Percentiles rank a stretch among this genome's conserved stretches.
Evolutionary conservation across 2,329 filamentous ascomycete species (phyloP).

Genomic region (Gaeumannomyces sp.): DNA sequence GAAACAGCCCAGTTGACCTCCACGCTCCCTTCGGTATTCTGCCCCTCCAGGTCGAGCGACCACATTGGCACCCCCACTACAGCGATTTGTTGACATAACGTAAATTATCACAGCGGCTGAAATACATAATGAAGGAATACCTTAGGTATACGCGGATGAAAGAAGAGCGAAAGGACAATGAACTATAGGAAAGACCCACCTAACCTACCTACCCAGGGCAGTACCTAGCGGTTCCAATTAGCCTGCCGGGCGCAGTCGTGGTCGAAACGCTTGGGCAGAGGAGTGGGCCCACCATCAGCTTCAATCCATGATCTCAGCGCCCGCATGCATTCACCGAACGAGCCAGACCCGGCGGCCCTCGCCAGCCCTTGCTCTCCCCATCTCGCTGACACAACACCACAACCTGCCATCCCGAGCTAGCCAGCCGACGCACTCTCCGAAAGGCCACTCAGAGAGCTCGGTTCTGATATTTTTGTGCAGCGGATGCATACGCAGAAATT

Average conservation of each 20-base stretch:
- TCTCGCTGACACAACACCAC: not conserved
- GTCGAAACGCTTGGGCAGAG: not conserved
- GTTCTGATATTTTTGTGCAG: slow-evolving; percentile 15
- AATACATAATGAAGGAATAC: no score
- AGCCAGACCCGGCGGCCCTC: not conserved
- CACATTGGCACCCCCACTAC: no score
- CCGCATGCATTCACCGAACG: not conserved
- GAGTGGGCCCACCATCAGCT: not conserved
- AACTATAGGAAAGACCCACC: no score
- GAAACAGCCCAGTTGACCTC: not conserved
- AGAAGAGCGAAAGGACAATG: no score
- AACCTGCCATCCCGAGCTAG: not conserved
- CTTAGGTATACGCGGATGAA: no score
- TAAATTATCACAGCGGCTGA: no score
- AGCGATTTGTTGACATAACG: no score
- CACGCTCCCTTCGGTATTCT: not conserved
- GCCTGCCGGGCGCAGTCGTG: no score
- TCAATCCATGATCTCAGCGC: not conserved
- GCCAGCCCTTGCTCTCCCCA: not conserved
- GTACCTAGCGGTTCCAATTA: no score
- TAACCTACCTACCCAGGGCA: no score
- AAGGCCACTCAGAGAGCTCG: not conserved
- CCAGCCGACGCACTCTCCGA: not conserved
- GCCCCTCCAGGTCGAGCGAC: no score
- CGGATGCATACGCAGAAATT: slow-evolving; percentile 11